Evolutionary conservation across 495 filamentous ascomycete species (phyloP).

Genomic region (Penicillium cataractarum): DNA sequence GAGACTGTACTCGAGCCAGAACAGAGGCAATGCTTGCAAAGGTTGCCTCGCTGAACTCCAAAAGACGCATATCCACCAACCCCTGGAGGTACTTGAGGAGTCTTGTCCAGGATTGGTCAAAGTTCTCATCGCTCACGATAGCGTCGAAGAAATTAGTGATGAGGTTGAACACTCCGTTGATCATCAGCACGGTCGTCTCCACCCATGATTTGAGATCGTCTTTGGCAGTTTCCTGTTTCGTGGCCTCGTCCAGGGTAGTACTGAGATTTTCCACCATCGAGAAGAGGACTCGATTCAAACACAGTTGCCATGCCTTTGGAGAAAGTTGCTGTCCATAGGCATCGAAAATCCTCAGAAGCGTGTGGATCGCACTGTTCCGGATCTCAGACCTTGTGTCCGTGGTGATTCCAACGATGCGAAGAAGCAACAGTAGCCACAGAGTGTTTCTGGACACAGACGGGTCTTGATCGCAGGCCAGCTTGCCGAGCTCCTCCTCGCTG

Average conservation of each 20-base stretch:
- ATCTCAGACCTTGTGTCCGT: constrained; percentile 81
- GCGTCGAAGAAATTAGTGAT: constrained; percentile 69
- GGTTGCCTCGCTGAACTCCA: constrained; percentile 72
- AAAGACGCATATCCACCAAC: constrained; percentile 59
- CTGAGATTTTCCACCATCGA: constrained; percentile 63
- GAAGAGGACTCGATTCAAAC: constrained; percentile 78
- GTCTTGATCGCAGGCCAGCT: constrained; percentile 39
- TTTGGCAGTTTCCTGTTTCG: constrained; percentile 25
- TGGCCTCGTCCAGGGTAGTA: constrained; percentile 22
- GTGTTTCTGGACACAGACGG: constrained; percentile 53
- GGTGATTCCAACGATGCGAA: constrained; percentile 75
- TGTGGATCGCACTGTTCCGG: constrained; percentile 89
- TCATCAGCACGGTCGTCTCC: constrained; percentile 74
- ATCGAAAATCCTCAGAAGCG: constrained; percentile 87
- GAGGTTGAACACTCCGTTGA: constrained; percentile 69
- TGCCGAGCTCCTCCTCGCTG: constrained; percentile 44
- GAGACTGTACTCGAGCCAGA: constrained; percentile 55
- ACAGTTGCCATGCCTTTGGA: constrained; percentile 80
- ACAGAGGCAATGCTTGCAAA: constrained; percentile 71
- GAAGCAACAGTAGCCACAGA: constrained; percentile 83
- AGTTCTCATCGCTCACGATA: constrained; percentile 57
- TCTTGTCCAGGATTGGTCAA: constrained; percentile 68
- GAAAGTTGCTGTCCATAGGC: constrained; percentile 82
- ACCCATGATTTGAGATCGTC: constrained; percentile 63
- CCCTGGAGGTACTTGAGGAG: constrained; percentile 66